Evolutionary conservation across 768 basidiomycete species (phyloP).

Genomic region (Chiua virens): DNA sequence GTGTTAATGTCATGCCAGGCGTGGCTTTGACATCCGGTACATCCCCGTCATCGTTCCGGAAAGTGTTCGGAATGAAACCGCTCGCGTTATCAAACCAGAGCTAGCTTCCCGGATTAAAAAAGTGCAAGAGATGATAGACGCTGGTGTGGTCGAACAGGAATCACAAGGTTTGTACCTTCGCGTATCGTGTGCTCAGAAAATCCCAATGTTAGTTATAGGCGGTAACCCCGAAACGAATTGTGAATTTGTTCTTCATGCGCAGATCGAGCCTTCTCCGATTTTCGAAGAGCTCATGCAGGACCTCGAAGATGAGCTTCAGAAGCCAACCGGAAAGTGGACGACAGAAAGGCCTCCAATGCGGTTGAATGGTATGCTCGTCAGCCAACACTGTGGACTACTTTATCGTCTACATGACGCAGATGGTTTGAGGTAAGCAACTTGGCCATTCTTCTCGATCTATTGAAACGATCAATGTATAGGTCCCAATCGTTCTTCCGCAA

Average conservation of each 20-base stretch:
- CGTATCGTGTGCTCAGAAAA: neutral
- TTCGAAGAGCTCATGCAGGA: slow-evolving; percentile 60
- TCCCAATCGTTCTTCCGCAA: slow-evolving; percentile 71
- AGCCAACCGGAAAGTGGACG: slow-evolving; percentile 71
- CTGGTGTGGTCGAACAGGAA: slow-evolving; percentile 63
- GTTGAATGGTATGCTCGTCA: slow-evolving; percentile 67
- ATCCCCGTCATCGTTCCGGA: slow-evolving; percentile 68
- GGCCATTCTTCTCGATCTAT: neutral
- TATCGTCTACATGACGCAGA: slow-evolving; percentile 64
- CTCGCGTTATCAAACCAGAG: slow-evolving; percentile 57
- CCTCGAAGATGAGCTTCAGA: slow-evolving; percentile 70
- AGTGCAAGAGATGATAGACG: slow-evolving; percentile 61
- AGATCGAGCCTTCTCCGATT: slow-evolving; percentile 56
- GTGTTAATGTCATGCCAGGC: slow-evolving; percentile 35
- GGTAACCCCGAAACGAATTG: slow-evolving; percentile 51
- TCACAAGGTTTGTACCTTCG: slow-evolving; percentile 28
- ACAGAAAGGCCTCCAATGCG: slow-evolving; percentile 53
- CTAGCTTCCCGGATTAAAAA: slow-evolving; percentile 57
- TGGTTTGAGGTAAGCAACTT: slow-evolving; percentile 60
- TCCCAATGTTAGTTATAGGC: slow-evolving; percentile 34
- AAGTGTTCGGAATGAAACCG: slow-evolving; percentile 54
- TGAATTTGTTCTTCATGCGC: slow-evolving; percentile 64
- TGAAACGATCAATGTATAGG: slow-evolving; percentile 27
- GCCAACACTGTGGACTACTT: slow-evolving; percentile 77
- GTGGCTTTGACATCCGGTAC: slow-evolving; percentile 60